Evolutionary conservation across 805 yeast species (phyloP).

Genomic region (Spathaspora sp.): DNA sequence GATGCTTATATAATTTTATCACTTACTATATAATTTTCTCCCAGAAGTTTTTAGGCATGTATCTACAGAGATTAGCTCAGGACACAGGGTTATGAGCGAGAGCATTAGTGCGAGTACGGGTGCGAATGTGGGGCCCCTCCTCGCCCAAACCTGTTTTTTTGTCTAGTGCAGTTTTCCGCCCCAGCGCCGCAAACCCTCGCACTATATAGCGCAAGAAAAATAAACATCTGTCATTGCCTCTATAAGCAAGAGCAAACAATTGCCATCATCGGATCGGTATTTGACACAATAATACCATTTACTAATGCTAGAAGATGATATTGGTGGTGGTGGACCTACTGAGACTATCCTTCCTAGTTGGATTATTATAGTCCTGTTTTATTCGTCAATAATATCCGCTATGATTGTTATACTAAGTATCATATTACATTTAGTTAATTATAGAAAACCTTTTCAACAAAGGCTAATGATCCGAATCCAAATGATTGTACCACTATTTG

Average conservation of each 20-base stretch:
- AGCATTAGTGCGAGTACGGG: too few relatives aligned
- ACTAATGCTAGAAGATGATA: neutral
- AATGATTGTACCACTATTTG: conserved; percentile 76
- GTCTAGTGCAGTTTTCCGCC: too few relatives aligned
- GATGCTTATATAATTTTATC: too few relatives aligned
- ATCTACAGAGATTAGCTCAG: too few relatives aligned
- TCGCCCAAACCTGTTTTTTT: too few relatives aligned
- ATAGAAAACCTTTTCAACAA: conserved; percentile 87
- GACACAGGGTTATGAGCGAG: too few relatives aligned
- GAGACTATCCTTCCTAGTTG: conserved; percentile 10
- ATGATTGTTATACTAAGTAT: conserved; percentile 21
- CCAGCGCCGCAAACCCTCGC: too few relatives aligned
- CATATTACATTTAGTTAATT: conserved; percentile 48
- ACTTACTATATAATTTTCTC: too few relatives aligned
- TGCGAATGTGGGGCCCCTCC: too few relatives aligned
- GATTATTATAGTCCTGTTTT: conserved; percentile 18
- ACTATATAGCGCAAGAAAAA: too few relatives aligned
- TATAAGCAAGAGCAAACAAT: neutral
- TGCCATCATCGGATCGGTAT: neutral
- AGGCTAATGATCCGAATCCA: conserved; percentile 79
- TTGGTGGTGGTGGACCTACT: neutral
- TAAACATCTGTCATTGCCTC: too few relatives aligned
- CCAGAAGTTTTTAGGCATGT: too few relatives aligned
- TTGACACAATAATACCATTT: neutral
- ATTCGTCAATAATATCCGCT: conserved; percentile 18